Evolutionary conservation across 768 basidiomycete genomes (phyloP).

Genomic region (Leucocoprinus birnbaumii): DNA sequence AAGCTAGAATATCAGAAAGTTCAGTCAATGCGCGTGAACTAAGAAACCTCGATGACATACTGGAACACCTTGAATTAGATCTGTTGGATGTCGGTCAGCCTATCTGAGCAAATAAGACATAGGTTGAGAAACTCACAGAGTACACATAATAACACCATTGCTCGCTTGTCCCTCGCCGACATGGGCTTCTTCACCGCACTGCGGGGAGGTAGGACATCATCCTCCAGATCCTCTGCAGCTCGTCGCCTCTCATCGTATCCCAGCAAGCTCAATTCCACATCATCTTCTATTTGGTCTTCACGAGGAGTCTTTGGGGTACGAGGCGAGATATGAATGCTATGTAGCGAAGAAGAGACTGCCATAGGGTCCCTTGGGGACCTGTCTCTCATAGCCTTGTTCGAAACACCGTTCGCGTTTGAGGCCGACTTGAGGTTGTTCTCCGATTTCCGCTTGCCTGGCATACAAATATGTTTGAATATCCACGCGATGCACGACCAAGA

Average conservation of each 20-base stretch:
- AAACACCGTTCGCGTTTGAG: slow-evolving; percentile 1
- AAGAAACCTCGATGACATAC: slow-evolving; percentile 42
- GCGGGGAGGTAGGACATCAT: slow-evolving; percentile 28
- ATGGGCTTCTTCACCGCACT: slow-evolving; percentile 40
- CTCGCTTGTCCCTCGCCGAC: slow-evolving; percentile 75
- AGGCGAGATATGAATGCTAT: slow-evolving; percentile 56
- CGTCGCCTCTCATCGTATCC: slow-evolving; percentile 51
- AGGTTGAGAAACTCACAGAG: slow-evolving; percentile 77
- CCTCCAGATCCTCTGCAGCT: slow-evolving; percentile 41
- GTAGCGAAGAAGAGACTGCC: slow-evolving; percentile 56
- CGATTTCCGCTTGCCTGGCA: slow-evolving; percentile 8
- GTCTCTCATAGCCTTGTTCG: slow-evolving; percentile 38
- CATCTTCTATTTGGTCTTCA: slow-evolving; percentile 36
- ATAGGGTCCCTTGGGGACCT: slow-evolving; percentile 38
- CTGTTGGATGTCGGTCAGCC: slow-evolving; percentile 33
- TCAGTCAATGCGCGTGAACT: slow-evolving; percentile 10
- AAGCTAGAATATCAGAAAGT: slow-evolving; percentile 38
- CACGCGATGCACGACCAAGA: background rate
- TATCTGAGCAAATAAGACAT: too few species aligned
- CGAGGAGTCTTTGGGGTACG: slow-evolving; percentile 43
- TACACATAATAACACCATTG: slow-evolving; percentile 81
- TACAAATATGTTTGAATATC: background rate
- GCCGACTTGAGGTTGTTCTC: slow-evolving; percentile 4
- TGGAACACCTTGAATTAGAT: slow-evolving; percentile 86
- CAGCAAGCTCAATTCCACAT: slow-evolving; percentile 62